Evolutionary conservation across 1,284 basidiomycete genomes (phyloP).

Genomic region (Spongispora temasekensis): DNA sequence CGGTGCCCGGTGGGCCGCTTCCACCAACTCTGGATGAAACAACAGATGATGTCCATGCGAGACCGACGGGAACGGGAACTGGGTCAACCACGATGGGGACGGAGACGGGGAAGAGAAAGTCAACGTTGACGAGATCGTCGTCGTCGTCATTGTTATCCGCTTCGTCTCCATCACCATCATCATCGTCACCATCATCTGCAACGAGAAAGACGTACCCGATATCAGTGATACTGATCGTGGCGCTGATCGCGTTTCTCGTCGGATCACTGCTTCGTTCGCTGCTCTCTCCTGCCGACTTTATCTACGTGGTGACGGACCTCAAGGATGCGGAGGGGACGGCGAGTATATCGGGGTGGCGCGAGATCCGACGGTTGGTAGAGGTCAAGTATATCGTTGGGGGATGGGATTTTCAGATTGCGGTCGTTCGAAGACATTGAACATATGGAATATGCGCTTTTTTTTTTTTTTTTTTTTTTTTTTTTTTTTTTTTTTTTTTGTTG

Average conservation of each 20-base stretch:
- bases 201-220: conserved; percentile 41
- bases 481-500: too few relatives aligned
- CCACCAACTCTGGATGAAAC: conserved; percentile 15
- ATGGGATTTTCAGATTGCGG: conserved; percentile 81
- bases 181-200: too few relatives aligned
- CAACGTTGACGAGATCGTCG: conserved; percentile 1
- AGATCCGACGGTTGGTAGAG: conserved; percentile 78
- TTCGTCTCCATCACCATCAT: too few relatives aligned
- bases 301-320: conserved; percentile 69
- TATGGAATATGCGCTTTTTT: background rate
- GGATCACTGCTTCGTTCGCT: conserved; percentile 89
- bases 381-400: conserved; percentile 76
- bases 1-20: conserved; percentile 24
- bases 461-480: background rate
- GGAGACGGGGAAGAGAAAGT: background rate
- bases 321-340: conserved; percentile 52
- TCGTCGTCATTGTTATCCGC: too few relatives aligned
- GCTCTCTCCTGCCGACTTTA: conserved; percentile 89
- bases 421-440: conserved; percentile 66
- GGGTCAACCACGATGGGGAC: background rate
- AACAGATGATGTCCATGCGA: background rate
- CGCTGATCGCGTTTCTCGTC: conserved; percentile 86
- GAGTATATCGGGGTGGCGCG: conserved; percentile 72
- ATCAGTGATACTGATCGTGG: conserved; percentile 74
- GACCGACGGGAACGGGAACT: background rate